Evolutionary conservation across 345 rosid species (phyloP).

Genomic region (Eucalyptus erythrocorys): DNA sequence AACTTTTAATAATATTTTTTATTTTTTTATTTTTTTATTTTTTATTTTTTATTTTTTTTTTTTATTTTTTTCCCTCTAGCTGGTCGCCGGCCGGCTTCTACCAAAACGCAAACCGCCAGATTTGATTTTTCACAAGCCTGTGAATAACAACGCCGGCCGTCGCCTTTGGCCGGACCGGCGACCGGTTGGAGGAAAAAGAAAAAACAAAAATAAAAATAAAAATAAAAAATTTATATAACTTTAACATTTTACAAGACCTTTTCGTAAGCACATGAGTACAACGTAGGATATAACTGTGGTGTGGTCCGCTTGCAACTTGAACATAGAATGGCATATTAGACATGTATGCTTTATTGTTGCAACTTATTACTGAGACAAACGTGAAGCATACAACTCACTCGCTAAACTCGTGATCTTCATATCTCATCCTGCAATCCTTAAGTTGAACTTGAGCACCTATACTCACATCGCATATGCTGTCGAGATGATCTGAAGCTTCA

Average conservation of each 20-base stretch:
- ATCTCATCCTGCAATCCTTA: background rate
- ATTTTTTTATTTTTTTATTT: too few species aligned
- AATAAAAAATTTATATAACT: background rate
- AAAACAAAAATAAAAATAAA: too few species aligned
- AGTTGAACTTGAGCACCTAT: background rate
- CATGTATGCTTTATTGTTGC: background rate
- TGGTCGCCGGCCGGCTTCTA: too few species aligned
- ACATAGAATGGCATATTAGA: background rate
- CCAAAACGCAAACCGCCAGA: background rate
- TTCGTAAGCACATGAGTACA: background rate
- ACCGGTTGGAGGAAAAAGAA: too few species aligned
- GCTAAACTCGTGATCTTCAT: background rate
- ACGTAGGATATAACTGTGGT: background rate
- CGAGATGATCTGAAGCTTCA: background rate
- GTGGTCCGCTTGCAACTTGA: background rate
- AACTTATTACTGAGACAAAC: background rate
- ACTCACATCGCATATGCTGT: background rate
- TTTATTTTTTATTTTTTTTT: too few species aligned
- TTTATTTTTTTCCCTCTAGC: too few species aligned
- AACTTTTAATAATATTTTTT: too few species aligned
- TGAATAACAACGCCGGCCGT: too few species aligned
- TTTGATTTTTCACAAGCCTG: background rate
- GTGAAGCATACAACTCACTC: background rate
- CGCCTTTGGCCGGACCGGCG: too few species aligned
- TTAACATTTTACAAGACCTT: background rate